Evolutionary conservation across 1,284 basidiomycete genomes (phyloP).

Genomic region (Neonothopanus nambi): DNA sequence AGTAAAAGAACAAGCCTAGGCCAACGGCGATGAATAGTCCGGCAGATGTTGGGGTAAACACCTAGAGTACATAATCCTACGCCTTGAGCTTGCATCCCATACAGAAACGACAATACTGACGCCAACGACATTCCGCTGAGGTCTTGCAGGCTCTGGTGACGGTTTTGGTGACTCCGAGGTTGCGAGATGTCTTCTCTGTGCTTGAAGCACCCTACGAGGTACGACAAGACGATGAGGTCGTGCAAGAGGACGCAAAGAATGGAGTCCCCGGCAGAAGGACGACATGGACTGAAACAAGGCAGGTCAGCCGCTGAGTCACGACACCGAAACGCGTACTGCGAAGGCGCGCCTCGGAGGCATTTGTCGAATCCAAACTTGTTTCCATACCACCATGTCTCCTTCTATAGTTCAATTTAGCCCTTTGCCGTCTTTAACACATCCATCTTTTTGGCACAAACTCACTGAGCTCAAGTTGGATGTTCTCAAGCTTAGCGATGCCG

Average conservation of each 20-base stretch:
- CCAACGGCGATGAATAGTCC: constrained; percentile 84
- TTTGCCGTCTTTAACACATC: constrained; percentile 84
- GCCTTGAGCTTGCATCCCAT: neutral
- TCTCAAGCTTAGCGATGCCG: constrained; percentile 79
- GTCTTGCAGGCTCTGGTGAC: constrained; percentile 11
- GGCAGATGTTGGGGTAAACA: constrained; percentile 87
- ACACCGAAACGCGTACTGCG: neutral
- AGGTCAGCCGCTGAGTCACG: neutral
- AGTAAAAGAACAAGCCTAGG: constrained; percentile 84
- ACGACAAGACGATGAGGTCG: too few relatives aligned
- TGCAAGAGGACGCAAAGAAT: too few relatives aligned
- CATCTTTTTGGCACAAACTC: constrained; percentile 92
- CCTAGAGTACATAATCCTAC: constrained; percentile 42
- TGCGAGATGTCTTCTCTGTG: neutral
- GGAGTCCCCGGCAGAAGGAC: neutral
- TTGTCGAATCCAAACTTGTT: neutral
- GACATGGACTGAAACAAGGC: neutral
- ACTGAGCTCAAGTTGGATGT: constrained; percentile 90
- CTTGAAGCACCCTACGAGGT: neutral
- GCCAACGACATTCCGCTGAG: constrained; percentile 35
- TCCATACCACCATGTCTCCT: constrained; percentile 32
- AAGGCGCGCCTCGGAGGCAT: neutral
- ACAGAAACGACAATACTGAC: constrained; percentile 27
- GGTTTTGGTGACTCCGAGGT: neutral
- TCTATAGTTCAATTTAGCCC: constrained; percentile 83